These are phyloP conservation scores for Curvularia verruculosa DNA, from an alignment of 2,329 filamentous ascomycete genomes.

Conservation along the genomic window DNA sequence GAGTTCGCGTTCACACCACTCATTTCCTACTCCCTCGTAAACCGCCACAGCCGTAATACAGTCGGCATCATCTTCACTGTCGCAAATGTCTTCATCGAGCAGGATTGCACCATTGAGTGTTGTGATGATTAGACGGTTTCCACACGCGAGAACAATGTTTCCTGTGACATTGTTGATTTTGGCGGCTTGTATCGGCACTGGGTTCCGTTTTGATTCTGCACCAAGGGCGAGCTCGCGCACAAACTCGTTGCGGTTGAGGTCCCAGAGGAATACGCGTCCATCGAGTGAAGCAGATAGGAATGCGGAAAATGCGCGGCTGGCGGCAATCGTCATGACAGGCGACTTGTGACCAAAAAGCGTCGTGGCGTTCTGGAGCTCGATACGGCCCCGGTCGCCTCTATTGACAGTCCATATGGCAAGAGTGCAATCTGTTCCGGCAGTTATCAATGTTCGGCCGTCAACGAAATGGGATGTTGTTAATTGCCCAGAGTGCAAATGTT, in stretches of 20 bases:
- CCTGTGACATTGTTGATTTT: constrained; percentile 89
- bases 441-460: constrained; percentile 88
- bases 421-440: constrained; percentile 89
- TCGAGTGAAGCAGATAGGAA: constrained; percentile 83
- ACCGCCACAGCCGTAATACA: constrained; percentile 83
- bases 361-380: constrained; percentile 79
- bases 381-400: constrained; percentile 63
- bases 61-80: constrained; percentile 66
- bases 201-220: constrained; percentile 27
- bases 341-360: constrained; percentile 90
- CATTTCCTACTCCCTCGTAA: constrained; percentile 87
- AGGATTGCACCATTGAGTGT: constrained; percentile 86
- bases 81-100: constrained; percentile 80
- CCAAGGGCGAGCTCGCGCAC: constrained; percentile 71
- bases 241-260: constrained; percentile 87
- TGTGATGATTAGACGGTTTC: constrained; percentile 76
- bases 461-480: constrained; percentile 83
- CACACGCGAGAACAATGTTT: constrained; percentile 84
- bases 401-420: constrained; percentile 83
- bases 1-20: constrained; percentile 87
- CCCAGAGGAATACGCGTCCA: constrained; percentile 88
- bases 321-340: constrained; percentile 79
- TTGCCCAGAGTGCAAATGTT: constrained; percentile 91
- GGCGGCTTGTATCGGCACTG: constrained; percentile 67
- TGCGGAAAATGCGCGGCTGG: constrained; percentile 86